A percentile compares a stretch with the other conserved stretches of the same genome.
These are phyloP conservation scores for Aphanocladium album DNA, from an alignment of 2,329 filamentous ascomycete genomes.

Conservation along the genomic window DNA sequence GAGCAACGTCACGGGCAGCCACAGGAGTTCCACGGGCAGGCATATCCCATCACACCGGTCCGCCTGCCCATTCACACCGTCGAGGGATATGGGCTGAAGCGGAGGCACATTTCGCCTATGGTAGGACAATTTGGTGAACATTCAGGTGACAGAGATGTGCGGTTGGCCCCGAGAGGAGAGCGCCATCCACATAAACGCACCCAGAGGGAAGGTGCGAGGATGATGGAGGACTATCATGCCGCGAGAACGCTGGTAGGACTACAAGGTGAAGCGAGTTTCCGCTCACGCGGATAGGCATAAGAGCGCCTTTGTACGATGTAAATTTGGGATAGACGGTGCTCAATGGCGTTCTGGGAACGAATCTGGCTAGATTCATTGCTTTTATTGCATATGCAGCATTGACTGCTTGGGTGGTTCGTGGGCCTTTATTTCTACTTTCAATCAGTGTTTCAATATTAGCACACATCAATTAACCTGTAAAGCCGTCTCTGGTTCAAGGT, in stretches of 20 bases:
- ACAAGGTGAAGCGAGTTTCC: slow-evolving; percentile 7
- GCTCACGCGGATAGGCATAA: not conserved
- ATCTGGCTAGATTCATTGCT: not conserved
- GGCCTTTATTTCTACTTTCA: not conserved
- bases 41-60: not conserved
- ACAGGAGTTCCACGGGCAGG: not conserved
- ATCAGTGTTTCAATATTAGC: not conserved
- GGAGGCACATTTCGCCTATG: slow-evolving; percentile 2
- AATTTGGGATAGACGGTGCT: not conserved
- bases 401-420: not conserved
- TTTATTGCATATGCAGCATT: not conserved
- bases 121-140: not conserved
- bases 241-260: slow-evolving; percentile 15
- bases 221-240: slow-evolving; percentile 13
- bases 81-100: slow-evolving; percentile 4
- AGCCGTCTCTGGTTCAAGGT: too few relatives aligned
- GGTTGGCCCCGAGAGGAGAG: not conserved
- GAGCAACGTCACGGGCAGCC: not conserved
- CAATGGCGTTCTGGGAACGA: not conserved
- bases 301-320: not conserved
- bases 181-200: not conserved
- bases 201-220: not conserved
- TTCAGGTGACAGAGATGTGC: not conserved
- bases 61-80: not conserved
- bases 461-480: too few relatives aligned